These are phyloP conservation scores for Russula brevipes DNA, from an alignment of 768 basidiomycete species.

Conservation along the genomic window DNA sequence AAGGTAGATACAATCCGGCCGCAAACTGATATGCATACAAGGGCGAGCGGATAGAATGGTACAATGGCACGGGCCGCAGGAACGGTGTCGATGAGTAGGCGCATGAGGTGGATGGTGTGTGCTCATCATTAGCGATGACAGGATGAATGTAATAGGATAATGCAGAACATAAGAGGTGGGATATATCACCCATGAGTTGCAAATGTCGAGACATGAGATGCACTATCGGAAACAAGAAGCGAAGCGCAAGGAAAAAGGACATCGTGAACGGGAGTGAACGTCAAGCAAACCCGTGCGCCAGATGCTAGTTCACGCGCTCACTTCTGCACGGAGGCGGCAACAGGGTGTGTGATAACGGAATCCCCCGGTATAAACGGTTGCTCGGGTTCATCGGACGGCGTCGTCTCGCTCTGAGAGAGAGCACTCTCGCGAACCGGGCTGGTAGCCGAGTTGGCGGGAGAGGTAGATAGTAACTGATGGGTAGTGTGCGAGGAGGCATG, in stretches of 20 bases:
- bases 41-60: slow-evolving; percentile 18
- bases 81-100: slow-evolving; percentile 1
- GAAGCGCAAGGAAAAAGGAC: slow-evolving; percentile 1
- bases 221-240: slow-evolving; percentile 19
- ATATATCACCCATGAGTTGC: slow-evolving; percentile 14
- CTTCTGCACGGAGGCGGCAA: slow-evolving; percentile 10
- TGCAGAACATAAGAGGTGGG: slow-evolving; percentile 9
- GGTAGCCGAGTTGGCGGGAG: slow-evolving; percentile 20
- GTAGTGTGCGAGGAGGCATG: slow-evolving; percentile 66
- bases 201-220: slow-evolving; percentile 17
- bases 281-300: slow-evolving; percentile 3
- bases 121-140: slow-evolving; percentile 10
- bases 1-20: slow-evolving; percentile 22
- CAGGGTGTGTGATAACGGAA: slow-evolving; percentile 9
- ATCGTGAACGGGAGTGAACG: background rate
- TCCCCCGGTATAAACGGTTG: slow-evolving; percentile 10
- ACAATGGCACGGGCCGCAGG: slow-evolving; percentile 17
- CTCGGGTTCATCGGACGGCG: slow-evolving; percentile 8
- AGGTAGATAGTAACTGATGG: slow-evolving; percentile 34
- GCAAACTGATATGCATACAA: slow-evolving; percentile 13
- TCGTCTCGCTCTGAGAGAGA: slow-evolving; percentile 16
- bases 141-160: background rate
- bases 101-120: background rate
- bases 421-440: slow-evolving; percentile 25
- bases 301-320: slow-evolving; percentile 15